Percentiles rank a stretch among this genome's conserved stretches.
These are phyloP conservation scores for Colletotrichum abscissum DNA, from an alignment of 2,329 filamentous ascomycete genomes.

Conservation along the genomic window DNA sequence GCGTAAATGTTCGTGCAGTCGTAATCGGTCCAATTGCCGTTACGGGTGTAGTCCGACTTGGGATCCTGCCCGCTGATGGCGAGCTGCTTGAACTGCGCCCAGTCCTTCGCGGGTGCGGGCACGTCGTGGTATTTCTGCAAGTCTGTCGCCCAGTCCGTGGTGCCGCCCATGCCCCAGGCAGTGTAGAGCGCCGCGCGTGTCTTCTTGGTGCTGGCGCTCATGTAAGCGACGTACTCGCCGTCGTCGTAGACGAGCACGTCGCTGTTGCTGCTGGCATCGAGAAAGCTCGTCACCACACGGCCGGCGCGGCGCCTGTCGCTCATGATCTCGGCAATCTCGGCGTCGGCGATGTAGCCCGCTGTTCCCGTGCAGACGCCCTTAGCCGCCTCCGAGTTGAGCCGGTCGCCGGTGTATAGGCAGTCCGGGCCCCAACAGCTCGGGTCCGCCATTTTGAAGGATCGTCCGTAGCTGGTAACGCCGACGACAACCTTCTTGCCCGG, in stretches of 20 bases:
- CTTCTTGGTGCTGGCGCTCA: conserved; percentile 33
- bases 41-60: conserved; percentile 1
- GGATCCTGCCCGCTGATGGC: conserved; percentile 1
- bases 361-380: conserved; percentile 44
- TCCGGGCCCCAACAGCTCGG: conserved; percentile 29
- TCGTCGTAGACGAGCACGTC: conserved; percentile 40
- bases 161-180: conserved; percentile 33
- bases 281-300: conserved; percentile 36
- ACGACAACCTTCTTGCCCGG: neutral
- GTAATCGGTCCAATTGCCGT: conserved; percentile 33
- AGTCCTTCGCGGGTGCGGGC: conserved; percentile 21
- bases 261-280: conserved; percentile 32
- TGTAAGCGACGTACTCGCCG: conserved; percentile 39
- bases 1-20: conserved; percentile 1
- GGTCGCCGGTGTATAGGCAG: conserved; percentile 41
- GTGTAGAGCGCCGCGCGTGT: conserved; percentile 2
- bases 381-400: conserved; percentile 36
- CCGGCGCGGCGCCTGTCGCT: neutral
- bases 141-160: conserved; percentile 39
- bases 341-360: conserved; percentile 44
- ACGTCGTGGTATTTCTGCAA: conserved; percentile 24
- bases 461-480: conserved; percentile 1
- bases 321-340: conserved; percentile 42
- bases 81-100: conserved; percentile 31
- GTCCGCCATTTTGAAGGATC: neutral